Evolutionary conservation across 306 rosid genomes (phyloP).

Genomic region (Lithocarpus polystachyus): DNA sequence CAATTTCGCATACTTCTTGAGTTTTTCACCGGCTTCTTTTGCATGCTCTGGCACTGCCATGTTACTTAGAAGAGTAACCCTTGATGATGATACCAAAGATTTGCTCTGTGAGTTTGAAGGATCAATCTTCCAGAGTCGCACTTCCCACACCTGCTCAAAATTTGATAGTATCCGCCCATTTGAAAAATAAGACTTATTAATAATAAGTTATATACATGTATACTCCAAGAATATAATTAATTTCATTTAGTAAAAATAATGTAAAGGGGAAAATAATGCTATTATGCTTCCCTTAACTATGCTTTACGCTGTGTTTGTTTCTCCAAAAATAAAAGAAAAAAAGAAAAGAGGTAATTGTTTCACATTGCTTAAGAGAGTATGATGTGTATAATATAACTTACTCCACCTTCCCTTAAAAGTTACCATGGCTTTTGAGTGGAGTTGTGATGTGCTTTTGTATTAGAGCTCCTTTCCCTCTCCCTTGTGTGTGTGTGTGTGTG

Average conservation of each 20-base stretch:
- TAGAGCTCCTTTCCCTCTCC: no score
- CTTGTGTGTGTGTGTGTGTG: no score
- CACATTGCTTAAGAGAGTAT: no score
- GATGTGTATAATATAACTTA: no score
- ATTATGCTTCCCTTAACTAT: no score
- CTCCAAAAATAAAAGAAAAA: no score
- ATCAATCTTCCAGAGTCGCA: conserved; percentile 56
- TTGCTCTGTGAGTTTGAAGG: conserved; percentile 47
- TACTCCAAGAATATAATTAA: not conserved
- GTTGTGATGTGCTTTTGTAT: fast-evolving
- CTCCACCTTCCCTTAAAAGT: no score
- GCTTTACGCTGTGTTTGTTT: no score
- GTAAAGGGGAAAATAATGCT: no score
- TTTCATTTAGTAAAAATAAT: no score
- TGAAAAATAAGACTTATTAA: not conserved
- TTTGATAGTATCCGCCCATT: not conserved
- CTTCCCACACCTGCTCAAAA: conserved; percentile 74
- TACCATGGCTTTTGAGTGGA: no score
- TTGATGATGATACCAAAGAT: conserved; percentile 58
- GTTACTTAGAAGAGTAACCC: conserved; percentile 71
- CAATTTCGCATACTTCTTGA: conserved; percentile 54
- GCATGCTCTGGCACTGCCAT: conserved; percentile 72
- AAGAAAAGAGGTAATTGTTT: fast-evolving
- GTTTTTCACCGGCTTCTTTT: conserved; percentile 40
- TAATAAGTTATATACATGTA: no score